These are phyloP conservation scores for Austropuccinia psidii DNA, from an alignment of 1,284 basidiomycete species.

Conservation along the genomic window DNA sequence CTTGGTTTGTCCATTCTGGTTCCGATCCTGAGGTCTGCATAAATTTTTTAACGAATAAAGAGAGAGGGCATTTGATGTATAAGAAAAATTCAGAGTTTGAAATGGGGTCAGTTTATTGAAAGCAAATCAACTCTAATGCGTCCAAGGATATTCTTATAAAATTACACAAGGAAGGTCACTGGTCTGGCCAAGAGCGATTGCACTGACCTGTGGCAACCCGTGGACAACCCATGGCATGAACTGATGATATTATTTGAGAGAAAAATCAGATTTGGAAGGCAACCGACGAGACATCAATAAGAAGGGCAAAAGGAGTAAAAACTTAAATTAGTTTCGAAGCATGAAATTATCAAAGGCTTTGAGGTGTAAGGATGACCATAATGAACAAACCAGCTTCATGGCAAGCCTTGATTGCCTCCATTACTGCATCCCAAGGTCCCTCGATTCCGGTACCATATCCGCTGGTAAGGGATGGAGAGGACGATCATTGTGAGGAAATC, in stretches of 20 bases:
- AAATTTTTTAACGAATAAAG: neutral
- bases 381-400: constrained; percentile 24
- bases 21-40: constrained; percentile 25
- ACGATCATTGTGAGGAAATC: neutral
- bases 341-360: neutral
- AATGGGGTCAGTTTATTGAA: too few species aligned
- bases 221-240: constrained; percentile 32
- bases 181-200: neutral
- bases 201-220: constrained; percentile 29
- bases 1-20: constrained; percentile 21
- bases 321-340: too few species aligned
- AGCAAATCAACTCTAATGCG: neutral
- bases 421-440: constrained; percentile 31
- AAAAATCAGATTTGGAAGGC: too few species aligned
- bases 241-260: neutral
- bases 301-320: too few species aligned
- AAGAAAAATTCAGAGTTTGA: too few species aligned
- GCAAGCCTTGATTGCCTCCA: constrained; percentile 18
- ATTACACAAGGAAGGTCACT: neutral
- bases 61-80: neutral
- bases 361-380: neutral
- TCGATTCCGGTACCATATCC: constrained; percentile 30
- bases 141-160: neutral
- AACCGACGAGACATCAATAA: too few species aligned
- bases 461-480: neutral